Evolutionary conservation across 2,329 filamentous ascomycete species (phyloP).

Genomic region (Aspergillus ochraceus): DNA sequence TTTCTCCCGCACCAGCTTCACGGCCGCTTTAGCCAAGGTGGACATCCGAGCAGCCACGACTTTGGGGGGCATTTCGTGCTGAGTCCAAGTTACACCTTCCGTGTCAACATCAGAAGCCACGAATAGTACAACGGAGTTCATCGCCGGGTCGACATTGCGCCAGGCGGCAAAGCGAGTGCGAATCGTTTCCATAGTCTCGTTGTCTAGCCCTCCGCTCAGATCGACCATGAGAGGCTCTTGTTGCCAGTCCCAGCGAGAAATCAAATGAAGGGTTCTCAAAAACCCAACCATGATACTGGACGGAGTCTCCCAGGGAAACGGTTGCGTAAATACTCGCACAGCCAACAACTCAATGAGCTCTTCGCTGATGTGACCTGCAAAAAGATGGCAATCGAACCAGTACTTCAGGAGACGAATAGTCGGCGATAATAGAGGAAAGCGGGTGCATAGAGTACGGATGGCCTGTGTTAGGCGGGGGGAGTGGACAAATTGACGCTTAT

Average conservation of each 20-base stretch:
- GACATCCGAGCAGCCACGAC: conserved; percentile 84
- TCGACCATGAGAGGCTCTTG: conserved; percentile 79
- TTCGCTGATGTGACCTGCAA: conserved; percentile 71
- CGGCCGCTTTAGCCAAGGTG: conserved; percentile 74
- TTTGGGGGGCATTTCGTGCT: conserved; percentile 67
- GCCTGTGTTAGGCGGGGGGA: conserved; percentile 79
- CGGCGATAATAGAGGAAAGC: conserved; percentile 75
- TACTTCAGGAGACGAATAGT: conserved; percentile 82
- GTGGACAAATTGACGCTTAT: conserved; percentile 71
- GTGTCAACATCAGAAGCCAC: conserved; percentile 76
- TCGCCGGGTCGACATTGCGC: conserved; percentile 82
- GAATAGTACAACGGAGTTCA: conserved; percentile 81
- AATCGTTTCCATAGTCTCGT: conserved; percentile 62
- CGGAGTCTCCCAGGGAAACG: conserved; percentile 77
- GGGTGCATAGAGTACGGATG: conserved; percentile 75
- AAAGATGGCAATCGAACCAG: conserved; percentile 85
- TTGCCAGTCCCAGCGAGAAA: conserved; percentile 91
- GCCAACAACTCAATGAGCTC: conserved; percentile 85
- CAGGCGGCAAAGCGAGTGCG: conserved; percentile 75
- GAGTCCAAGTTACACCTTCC: conserved; percentile 78
- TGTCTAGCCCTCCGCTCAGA: conserved; percentile 62
- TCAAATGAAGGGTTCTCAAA: conserved; percentile 72
- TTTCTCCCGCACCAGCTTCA: conserved; percentile 58
- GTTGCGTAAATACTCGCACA: conserved; percentile 73
- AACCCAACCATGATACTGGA: conserved; percentile 78